Evolutionary conservation across 2,329 filamentous ascomycete species (phyloP).

Genomic region (Fusarium concolor): DNA sequence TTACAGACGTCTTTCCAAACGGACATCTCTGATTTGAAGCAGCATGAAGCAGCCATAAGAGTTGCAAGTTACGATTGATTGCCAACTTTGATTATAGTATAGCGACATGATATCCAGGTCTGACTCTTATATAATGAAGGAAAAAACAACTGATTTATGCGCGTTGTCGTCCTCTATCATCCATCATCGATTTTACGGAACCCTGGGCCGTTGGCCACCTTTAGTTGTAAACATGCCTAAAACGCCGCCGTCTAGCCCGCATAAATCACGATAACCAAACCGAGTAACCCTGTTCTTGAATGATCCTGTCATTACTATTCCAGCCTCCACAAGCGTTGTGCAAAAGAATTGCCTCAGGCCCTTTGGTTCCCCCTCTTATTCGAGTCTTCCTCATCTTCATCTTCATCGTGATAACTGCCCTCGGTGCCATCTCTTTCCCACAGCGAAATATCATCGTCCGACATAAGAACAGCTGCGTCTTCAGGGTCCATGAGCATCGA

Average conservation of each 20-base stretch:
- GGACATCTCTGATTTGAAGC: neutral
- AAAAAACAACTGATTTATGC: constrained; percentile 1
- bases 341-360: neutral
- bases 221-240: constrained; percentile 21
- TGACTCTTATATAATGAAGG: constrained; percentile 13
- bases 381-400: constrained; percentile 43
- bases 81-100: constrained; percentile 15
- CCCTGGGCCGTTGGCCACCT: neutral
- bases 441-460: constrained; percentile 69
- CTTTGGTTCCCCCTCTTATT: constrained; percentile 28
- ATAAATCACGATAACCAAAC: constrained; percentile 9
- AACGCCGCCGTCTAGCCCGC: constrained; percentile 43
- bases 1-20: constrained; percentile 6
- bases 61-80: constrained; percentile 19
- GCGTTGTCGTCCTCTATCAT: constrained; percentile 6
- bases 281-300: neutral
- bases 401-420: constrained; percentile 50
- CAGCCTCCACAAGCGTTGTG: constrained; percentile 8
- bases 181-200: constrained; percentile 5
- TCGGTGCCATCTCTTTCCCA: constrained; percentile 61
- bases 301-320: constrained; percentile 4
- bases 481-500: constrained; percentile 58
- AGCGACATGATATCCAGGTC: constrained; percentile 42
- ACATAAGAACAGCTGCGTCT: constrained; percentile 66
- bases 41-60: constrained; percentile 4